Percentiles rank a stretch among this genome's conserved stretches.
Evolutionary conservation across 768 basidiomycete genomes (phyloP).

Genomic region (Pleurotus salmoneostramineus): DNA sequence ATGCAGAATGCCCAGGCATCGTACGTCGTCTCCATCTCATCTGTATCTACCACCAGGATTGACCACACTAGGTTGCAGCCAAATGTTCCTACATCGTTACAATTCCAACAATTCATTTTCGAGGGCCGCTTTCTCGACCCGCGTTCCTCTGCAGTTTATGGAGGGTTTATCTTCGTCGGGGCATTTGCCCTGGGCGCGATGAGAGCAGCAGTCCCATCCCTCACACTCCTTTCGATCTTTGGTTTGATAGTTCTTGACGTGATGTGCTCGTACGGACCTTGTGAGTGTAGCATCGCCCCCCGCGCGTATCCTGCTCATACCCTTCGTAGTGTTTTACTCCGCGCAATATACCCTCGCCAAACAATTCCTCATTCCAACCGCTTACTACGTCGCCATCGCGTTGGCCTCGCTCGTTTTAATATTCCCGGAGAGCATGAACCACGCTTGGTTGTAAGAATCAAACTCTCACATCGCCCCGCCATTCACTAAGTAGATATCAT

Average conservation of each 20-base stretch:
- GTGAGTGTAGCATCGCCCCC: background rate
- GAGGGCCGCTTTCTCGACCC: conserved; percentile 39
- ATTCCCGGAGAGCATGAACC: conserved; percentile 41
- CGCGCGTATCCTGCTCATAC: background rate
- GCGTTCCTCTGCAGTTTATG: conserved; percentile 38
- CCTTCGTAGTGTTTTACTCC: conserved; percentile 30
- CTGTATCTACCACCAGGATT: background rate
- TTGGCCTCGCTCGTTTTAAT: conserved; percentile 31
- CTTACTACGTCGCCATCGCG: conserved; percentile 37
- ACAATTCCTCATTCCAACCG: conserved; percentile 32
- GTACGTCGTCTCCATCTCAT: conserved; percentile 19
- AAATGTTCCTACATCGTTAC: conserved; percentile 11
- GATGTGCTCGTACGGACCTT: conserved; percentile 24
- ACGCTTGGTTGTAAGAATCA: conserved; percentile 12
- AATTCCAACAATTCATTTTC: conserved; percentile 29
- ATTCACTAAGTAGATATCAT: background rate
- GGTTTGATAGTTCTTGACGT: conserved; percentile 41
- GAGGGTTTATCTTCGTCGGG: conserved; percentile 39
- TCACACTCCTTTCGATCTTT: conserved; percentile 36
- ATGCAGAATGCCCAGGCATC: conserved; percentile 28
- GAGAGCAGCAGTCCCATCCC: conserved; percentile 35
- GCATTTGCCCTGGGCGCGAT: conserved; percentile 33
- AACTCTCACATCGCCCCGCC: background rate
- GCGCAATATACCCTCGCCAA: conserved; percentile 36
- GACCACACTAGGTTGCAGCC: conserved; percentile 18